Conservation (phyloP, 169 alveolate species). For the Perkinsus olseni region DNA sequence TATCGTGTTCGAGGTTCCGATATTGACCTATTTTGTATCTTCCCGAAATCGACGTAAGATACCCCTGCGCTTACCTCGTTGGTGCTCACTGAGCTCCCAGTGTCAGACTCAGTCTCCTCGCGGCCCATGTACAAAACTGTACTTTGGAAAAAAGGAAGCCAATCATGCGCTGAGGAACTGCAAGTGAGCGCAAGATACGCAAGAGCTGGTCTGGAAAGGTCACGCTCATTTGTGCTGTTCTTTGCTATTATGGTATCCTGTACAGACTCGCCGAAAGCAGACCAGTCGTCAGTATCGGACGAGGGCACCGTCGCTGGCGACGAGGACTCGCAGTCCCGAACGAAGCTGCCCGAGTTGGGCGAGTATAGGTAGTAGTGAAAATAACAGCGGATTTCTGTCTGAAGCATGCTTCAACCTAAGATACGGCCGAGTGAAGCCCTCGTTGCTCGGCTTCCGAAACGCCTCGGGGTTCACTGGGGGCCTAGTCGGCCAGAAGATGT, state of each 20-base stretch:
- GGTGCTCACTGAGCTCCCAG: no score
- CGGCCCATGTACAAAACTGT: no score
- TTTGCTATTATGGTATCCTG: neutral
- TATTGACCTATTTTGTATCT: neutral
- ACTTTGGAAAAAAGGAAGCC: no score
- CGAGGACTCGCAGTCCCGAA: neutral
- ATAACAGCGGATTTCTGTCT: no score
- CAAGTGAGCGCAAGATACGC: neutral
- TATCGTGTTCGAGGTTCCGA: no score
- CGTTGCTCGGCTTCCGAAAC: neutral
- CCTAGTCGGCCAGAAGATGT: neutral
- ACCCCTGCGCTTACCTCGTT: neutral
- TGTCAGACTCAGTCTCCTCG: no score
- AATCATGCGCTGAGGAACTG: neutral
- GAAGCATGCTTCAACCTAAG: neutral
- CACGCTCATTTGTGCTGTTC: no score
- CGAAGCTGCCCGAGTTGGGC: neutral
- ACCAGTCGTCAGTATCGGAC: neutral
- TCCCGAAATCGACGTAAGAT: neutral
- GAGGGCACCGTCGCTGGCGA: neutral
- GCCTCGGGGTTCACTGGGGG: neutral
- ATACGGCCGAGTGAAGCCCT: neutral
- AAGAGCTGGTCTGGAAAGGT: neutral
- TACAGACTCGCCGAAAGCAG: neutral
- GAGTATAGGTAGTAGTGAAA: neutral